Conservation (phyloP, 1,284 basidiomycete species). For the Vanrija pseudolonga region DNA sequence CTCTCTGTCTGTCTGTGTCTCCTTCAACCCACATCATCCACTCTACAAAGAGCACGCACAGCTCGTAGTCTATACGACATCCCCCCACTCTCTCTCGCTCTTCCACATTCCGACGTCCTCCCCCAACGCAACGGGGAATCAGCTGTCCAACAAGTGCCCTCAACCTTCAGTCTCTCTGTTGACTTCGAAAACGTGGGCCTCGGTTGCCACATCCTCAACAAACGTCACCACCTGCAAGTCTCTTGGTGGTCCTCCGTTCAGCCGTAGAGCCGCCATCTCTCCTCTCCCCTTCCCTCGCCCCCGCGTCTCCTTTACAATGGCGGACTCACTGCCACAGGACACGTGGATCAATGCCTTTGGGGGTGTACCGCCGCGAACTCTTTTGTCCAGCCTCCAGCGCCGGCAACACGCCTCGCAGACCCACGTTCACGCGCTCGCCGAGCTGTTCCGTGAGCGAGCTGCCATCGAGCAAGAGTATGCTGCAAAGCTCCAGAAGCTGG, state of each 20-base stretch:
- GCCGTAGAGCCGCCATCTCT: not conserved
- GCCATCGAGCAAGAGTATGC: conserved; percentile 53
- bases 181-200: not conserved
- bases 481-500: conserved; percentile 52
- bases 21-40: no score
- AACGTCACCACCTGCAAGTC: not conserved
- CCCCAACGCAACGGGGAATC: not conserved
- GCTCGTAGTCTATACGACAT: not conserved
- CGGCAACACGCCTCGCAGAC: conserved; percentile 38
- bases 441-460: conserved; percentile 53
- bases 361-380: conserved; percentile 31
- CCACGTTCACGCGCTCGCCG: conserved; percentile 48
- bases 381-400: conserved; percentile 34
- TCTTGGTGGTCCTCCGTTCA: no score
- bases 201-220: not conserved
- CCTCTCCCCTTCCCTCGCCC: not conserved
- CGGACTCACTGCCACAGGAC: conserved; percentile 37
- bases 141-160: not conserved
- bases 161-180: not conserved
- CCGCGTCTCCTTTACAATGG: not conserved
- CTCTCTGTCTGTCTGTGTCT: no score
- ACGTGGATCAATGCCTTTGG: conserved; percentile 41
- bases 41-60: no score
- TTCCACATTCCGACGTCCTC: not conserved
- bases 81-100: not conserved